Evolutionary conservation across 1,139 yeast genomes (phyloP).

Genomic region (Zygosaccharomyces sapae): DNA sequence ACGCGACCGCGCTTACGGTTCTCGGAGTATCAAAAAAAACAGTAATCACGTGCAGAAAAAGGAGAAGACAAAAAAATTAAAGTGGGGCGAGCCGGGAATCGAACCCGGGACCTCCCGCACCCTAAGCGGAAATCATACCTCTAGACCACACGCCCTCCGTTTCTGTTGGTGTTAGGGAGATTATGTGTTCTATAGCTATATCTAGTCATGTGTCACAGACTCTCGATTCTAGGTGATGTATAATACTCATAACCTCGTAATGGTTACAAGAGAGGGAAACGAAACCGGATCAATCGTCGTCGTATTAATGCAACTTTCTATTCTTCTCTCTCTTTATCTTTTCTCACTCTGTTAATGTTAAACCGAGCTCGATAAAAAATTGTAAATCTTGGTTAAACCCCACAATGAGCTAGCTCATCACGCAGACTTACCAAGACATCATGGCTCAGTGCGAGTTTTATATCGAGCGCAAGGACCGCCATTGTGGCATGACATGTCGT

Average conservation of each 20-base stretch:
- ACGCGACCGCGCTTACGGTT: too few species aligned
- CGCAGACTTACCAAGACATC: not conserved
- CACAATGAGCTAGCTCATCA: not conserved
- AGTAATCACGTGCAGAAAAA: not conserved
- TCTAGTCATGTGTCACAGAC: too few species aligned
- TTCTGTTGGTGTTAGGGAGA: too few species aligned
- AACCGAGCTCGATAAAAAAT: not conserved
- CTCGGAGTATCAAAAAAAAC: too few species aligned
- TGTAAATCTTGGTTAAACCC: not conserved
- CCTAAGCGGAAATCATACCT: slow-evolving; percentile 8
- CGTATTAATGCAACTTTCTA: too few species aligned
- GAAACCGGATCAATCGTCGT: too few species aligned
- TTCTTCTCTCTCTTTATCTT: too few species aligned
- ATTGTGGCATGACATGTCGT: slow-evolving; percentile 14
- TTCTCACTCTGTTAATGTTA: not conserved
- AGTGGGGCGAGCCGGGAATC: slow-evolving; percentile 7
- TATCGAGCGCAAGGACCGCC: slow-evolving; percentile 11
- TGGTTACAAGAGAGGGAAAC: too few species aligned
- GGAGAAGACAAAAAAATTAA: not conserved
- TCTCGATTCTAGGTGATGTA: too few species aligned
- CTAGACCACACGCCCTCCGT: slow-evolving; percentile 7
- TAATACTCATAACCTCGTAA: too few species aligned
- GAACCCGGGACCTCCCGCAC: slow-evolving; percentile 9
- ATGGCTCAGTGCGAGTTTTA: slow-evolving; percentile 11
- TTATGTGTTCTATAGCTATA: too few species aligned